phyloP scores from a whole-genome alignment of 2,329 filamentous ascomycete genomes.

The Colletotrichum karsti region DNA sequence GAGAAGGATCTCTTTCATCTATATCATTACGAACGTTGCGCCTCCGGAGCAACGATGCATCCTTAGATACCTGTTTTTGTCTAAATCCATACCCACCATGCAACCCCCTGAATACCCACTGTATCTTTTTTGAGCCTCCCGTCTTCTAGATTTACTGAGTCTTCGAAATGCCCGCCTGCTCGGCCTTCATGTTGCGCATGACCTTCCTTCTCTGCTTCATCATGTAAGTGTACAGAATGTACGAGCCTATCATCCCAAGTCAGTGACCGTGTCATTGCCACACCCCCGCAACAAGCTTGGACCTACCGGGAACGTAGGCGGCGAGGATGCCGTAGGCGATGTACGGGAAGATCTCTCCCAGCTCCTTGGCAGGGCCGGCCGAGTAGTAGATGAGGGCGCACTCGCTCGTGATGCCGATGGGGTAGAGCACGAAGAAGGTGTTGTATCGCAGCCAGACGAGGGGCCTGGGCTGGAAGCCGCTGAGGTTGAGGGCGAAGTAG shows the following conservation, averaged over 20 bases:
- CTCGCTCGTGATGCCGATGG: conserved; percentile 89
- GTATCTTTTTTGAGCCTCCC: background rate
- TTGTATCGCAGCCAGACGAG: conserved; percentile 90
- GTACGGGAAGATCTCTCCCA: conserved; percentile 61
- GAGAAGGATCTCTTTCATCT: background rate
- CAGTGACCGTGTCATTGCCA: background rate
- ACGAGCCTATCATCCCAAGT: conserved; percentile 62
- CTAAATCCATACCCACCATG: conserved; percentile 24
- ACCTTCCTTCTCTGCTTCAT: conserved; percentile 88
- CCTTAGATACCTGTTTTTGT: conserved; percentile 7
- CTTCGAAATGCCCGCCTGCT: conserved; percentile 37
- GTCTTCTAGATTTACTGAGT: conserved; percentile 1
- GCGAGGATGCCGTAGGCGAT: conserved; percentile 72
- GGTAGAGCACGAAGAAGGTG: conserved; percentile 93
- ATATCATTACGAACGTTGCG: background rate
- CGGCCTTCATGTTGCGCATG: conserved; percentile 67
- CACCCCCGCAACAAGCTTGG: background rate
- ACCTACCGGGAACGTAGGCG: conserved; percentile 83
- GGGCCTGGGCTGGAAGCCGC: conserved; percentile 66
- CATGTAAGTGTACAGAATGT: conserved; percentile 94
- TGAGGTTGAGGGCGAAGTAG: conserved; percentile 84
- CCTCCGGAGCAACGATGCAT: background rate
- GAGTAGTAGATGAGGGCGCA: conserved; percentile 80
- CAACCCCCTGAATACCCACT: conserved; percentile 10
- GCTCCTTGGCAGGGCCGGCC: conserved; percentile 62